Evolutionary conservation across 495 filamentous ascomycete genomes (phyloP), one percentile per base, ranked within the genome.

Genomic region (Neurospora pannonica): DNA sequence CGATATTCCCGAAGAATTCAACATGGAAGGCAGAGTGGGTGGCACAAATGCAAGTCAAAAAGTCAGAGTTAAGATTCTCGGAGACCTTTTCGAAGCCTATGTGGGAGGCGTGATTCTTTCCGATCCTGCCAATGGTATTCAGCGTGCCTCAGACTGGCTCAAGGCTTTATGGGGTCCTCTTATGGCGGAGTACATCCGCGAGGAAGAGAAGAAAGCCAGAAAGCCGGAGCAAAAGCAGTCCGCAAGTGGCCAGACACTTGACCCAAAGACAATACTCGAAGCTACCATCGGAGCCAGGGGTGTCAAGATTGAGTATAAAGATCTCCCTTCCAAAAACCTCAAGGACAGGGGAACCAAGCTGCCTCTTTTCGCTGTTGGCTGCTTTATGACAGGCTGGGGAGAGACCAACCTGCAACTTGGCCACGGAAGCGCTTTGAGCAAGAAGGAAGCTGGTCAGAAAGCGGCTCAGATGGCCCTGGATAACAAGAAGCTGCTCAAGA

Each of bases 41-140:
- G 82, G 81, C 8, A 79, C 77, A 2, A 76, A 75, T 24, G 83
- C 80, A 11, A 81, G 78, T 38, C 86, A 89, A 69, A 87, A 87
- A 74, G 85, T 87, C 75, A 87, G 84, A 38, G 83, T 76, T 36
- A 97, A 97, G 80, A 88, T 91, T 21, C 83, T 90, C 70, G 94
- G 90, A 10, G 94, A 97, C 81, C 87, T 97, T 10, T 95, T 97
- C 78, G 94, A 97, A 81, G 91, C 94, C 2, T 97, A 95, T 80
- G 88, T 94, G 11, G 94, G 93, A 24, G 94, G 92, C 15, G 79
- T 93, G 34, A 86, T 97, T 62, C 81, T 94, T 10, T 90, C 89
- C 15, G 86, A 92, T 77, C 82, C 88, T 0, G 80, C 78, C 13
- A 77, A 88, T 54, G 94, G 94, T 8, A 87, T 92, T 70, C 74